These are phyloP conservation scores for Ocimum tenuiflorum DNA, from an alignment of 257 asterid species.

Conservation along the genomic window DNA sequence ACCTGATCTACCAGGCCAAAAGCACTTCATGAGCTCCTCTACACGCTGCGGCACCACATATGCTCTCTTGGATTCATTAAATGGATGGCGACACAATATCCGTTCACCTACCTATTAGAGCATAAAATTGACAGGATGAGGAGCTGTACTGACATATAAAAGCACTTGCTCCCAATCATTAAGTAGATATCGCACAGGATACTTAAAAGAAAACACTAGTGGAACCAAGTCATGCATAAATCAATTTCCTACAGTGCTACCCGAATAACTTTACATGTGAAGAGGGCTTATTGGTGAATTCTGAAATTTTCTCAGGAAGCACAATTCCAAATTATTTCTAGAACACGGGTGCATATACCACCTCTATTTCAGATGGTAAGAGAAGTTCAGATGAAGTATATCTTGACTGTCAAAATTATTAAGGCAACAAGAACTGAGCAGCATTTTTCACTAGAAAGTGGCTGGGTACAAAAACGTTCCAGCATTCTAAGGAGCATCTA, in stretches of 20 bases:
- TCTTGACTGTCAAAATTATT: background rate
- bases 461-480: background rate
- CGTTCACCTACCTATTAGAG: constrained; percentile 61
- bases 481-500: background rate
- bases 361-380: background rate
- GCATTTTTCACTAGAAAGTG: background rate
- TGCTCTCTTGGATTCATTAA: constrained; percentile 87
- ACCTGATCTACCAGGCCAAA: constrained; percentile 88
- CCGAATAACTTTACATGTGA: background rate
- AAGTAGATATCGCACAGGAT: background rate
- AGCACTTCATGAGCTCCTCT: constrained; percentile 87
- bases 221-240: background rate
- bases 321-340: background rate
- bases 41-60: constrained; percentile 83
- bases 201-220: background rate
- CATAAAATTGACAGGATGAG: constrained; percentile 2
- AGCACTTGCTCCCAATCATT: background rate
- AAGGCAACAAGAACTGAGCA: background rate
- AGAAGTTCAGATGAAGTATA: background rate
- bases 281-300: background rate
- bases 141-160: background rate
- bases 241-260: background rate
- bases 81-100: constrained; percentile 87
- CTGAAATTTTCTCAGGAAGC: background rate
- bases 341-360: background rate